Percentiles rank a stretch among this genome's conserved stretches.
Evolutionary conservation across 306 rosid species (phyloP).

Genomic region (Rosa multiflora): DNA sequence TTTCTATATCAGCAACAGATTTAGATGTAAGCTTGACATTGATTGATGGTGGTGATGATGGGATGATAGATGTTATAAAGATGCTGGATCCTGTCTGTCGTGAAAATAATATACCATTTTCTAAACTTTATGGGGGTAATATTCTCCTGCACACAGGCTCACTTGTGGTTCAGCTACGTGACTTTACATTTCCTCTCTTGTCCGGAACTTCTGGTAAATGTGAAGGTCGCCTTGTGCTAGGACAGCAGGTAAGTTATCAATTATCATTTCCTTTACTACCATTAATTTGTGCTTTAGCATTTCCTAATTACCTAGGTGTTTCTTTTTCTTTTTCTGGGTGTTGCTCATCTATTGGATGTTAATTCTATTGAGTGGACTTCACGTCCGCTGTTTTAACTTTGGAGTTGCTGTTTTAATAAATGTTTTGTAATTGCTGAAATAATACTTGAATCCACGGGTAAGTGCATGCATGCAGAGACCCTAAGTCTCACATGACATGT

Average conservation of each 20-base stretch:
- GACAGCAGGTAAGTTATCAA: slow-evolving; percentile 76
- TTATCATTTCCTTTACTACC: slow-evolving; percentile 15
- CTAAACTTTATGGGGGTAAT: slow-evolving; percentile 83
- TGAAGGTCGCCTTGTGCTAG: slow-evolving; percentile 84
- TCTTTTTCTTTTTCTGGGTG: neutral
- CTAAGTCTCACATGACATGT: neutral
- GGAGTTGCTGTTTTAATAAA: neutral
- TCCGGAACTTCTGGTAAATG: slow-evolving; percentile 81
- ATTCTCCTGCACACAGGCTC: slow-evolving; percentile 65
- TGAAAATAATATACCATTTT: slow-evolving; percentile 84
- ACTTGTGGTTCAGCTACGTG: slow-evolving; percentile 71
- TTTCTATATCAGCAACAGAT: slow-evolving; percentile 74
- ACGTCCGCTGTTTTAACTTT: neutral
- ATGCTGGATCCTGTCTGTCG: slow-evolving; percentile 85
- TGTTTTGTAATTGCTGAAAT: neutral
- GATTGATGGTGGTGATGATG: slow-evolving; percentile 90
- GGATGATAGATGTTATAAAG: slow-evolving; percentile 83
- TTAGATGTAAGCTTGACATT: slow-evolving; percentile 74
- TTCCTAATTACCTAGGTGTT: neutral
- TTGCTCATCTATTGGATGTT: neutral
- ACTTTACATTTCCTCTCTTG: slow-evolving; percentile 81
- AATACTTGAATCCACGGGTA: neutral
- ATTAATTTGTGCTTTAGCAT: slow-evolving; percentile 6
- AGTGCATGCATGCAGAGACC: neutral
- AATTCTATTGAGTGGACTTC: neutral